A percentile compares a stretch with the other conserved stretches of the same genome.
These are phyloP conservation scores for Cladosporium colombiae DNA, from an alignment of 2,329 filamentous ascomycete genomes.

Conservation along the genomic window DNA sequence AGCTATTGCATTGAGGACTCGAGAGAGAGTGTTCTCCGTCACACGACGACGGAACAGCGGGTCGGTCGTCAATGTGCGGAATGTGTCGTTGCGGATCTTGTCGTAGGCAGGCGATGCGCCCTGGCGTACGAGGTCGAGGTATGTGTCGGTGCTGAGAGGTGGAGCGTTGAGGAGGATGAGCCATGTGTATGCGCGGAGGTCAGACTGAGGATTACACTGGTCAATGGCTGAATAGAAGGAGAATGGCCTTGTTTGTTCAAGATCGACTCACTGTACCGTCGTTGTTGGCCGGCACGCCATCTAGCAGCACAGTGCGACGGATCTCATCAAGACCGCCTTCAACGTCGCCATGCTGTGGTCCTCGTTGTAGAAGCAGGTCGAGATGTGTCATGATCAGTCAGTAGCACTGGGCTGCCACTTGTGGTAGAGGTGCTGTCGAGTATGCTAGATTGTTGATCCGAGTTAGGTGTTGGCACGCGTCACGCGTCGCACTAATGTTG, in stretches of 20 bases:
- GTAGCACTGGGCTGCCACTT: conserved; percentile 2
- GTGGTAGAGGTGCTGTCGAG: not conserved
- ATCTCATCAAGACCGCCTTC: conserved; percentile 67
- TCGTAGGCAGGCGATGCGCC: conserved; percentile 92
- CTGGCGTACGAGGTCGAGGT: conserved; percentile 86
- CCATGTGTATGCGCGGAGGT: conserved; percentile 93
- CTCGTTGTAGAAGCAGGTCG: conserved; percentile 77
- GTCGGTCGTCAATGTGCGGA: conserved; percentile 92
- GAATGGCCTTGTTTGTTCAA: not conserved
- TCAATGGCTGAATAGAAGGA: conserved; percentile 1
- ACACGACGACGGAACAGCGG: conserved; percentile 95
- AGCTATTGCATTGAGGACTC: conserved; percentile 89
- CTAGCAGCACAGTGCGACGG: conserved; percentile 71
- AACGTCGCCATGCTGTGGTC: conserved; percentile 71
- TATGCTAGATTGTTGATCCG: not conserved
- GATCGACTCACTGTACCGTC: conserved; percentile 71
- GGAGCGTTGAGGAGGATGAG: conserved; percentile 87
- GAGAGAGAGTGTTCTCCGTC: conserved; percentile 91
- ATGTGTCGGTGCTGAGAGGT: conserved; percentile 80
- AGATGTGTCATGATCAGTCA: conserved; percentile 49
- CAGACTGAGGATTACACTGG: conserved; percentile 61
- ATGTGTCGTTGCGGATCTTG: conserved; percentile 98
- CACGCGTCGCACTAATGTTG: not conserved
- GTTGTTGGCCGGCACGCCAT: conserved; percentile 73
- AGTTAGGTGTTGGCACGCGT: conserved; percentile 1